A percentile compares a stretch with the other conserved stretches of the same genome.
Evolutionary conservation across 306 rosid genomes (phyloP).

Genomic region (Fragaria ananassa): DNA sequence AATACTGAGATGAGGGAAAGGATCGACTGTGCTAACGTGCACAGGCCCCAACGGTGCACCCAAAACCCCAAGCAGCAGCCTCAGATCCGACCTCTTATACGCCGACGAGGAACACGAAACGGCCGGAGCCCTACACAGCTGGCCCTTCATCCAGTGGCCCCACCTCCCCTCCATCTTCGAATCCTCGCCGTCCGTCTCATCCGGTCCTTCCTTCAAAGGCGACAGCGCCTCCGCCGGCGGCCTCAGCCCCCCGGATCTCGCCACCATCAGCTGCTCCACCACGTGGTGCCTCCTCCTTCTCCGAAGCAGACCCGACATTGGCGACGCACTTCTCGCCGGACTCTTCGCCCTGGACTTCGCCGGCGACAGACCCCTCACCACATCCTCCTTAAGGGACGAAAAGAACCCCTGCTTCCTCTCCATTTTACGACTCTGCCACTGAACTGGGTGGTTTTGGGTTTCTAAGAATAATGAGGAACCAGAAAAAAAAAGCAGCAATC

Average conservation of each 20-base stretch:
- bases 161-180: slow-evolving; percentile 74
- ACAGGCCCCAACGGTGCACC: slow-evolving; percentile 96
- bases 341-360: slow-evolving; percentile 69
- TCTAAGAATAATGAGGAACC: not conserved
- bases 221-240: slow-evolving; percentile 85
- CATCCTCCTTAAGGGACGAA: slow-evolving; percentile 75
- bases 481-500: not conserved
- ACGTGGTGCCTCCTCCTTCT: slow-evolving; percentile 63
- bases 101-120: slow-evolving; percentile 62
- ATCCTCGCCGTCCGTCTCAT: slow-evolving; percentile 61
- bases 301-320: slow-evolving; percentile 64
- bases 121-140: slow-evolving; percentile 70
- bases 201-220: slow-evolving; percentile 96
- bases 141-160: slow-evolving; percentile 93
- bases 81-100: slow-evolving; percentile 82
- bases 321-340: slow-evolving; percentile 63
- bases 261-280: slow-evolving; percentile 46
- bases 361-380: slow-evolving; percentile 84
- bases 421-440: slow-evolving; percentile 38
- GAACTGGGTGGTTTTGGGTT: not conserved
- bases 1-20: slow-evolving; percentile 88
- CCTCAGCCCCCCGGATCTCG: slow-evolving; percentile 90
- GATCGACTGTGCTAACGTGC: slow-evolving; percentile 78
- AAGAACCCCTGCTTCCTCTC: slow-evolving; percentile 91
- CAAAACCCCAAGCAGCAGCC: slow-evolving; percentile 83